Evolutionary conservation across 2,329 filamentous ascomycete genomes (phyloP).

Genomic region (Mycocentrospora acerina): DNA sequence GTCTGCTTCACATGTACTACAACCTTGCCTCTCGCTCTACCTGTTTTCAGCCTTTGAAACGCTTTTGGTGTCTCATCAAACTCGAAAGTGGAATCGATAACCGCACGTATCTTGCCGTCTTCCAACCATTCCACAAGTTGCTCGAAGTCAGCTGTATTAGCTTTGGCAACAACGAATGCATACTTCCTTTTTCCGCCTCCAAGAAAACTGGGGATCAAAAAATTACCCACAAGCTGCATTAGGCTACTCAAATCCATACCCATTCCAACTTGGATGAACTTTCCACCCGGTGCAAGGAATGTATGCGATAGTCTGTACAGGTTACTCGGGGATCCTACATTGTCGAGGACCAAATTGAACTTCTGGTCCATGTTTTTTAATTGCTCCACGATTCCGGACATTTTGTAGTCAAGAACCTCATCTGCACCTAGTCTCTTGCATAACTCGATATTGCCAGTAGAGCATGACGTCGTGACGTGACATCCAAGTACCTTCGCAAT

Average conservation of each 20-base stretch:
- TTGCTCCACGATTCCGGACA: conserved; percentile 46
- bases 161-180: conserved; percentile 25
- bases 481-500: conserved; percentile 60
- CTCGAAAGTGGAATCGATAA: conserved; percentile 56
- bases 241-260: conserved; percentile 10
- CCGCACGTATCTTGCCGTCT: conserved; percentile 57
- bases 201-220: conserved; percentile 39
- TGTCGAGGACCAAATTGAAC: conserved; percentile 58
- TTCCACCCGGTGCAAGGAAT: conserved; percentile 9
- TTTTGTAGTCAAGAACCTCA: conserved; percentile 60
- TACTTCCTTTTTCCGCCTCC: conserved; percentile 50
- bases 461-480: conserved; percentile 59
- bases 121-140: conserved; percentile 56
- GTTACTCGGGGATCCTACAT: conserved; percentile 48
- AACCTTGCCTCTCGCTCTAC: conserved; percentile 59
- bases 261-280: conserved; percentile 7
- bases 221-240: conserved; percentile 36
- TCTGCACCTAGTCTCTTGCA: conserved; percentile 61
- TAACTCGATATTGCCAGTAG: conserved; percentile 55
- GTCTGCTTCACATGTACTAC: conserved; percentile 38
- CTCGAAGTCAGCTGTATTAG: conserved; percentile 13
- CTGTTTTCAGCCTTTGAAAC: conserved; percentile 57
- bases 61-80: conserved; percentile 58
- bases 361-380: conserved; percentile 49
- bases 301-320: conserved; percentile 5